phyloP scores from a whole-genome alignment of 495 filamentous ascomycete species.

The Oleoguttula mirabilis region DNA sequence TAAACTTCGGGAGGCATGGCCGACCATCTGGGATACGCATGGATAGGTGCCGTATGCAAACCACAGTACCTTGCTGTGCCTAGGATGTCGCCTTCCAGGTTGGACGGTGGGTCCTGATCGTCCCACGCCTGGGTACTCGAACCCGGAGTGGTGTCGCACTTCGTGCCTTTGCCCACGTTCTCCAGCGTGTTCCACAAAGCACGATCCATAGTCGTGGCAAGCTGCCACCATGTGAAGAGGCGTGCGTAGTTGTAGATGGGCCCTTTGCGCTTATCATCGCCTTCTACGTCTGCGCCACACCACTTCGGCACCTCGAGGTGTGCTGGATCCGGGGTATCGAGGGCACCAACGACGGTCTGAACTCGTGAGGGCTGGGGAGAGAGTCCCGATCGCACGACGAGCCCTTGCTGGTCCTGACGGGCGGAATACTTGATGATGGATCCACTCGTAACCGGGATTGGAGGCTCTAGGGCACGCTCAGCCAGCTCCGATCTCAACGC shows the following conservation, averaged over 20 bases:
- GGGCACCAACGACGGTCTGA: conserved; percentile 17
- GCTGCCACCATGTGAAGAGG: conserved; percentile 22
- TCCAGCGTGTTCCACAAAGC: conserved; percentile 13
- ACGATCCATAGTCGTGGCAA: conserved; percentile 15
- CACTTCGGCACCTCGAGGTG: conserved; percentile 14
- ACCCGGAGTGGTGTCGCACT: no score
- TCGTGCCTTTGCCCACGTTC: conserved; percentile 11
- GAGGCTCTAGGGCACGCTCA: conserved; percentile 16
- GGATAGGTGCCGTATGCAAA: conserved; percentile 7
- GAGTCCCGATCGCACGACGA: no score
- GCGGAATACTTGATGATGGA: no score
- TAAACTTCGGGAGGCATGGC: conserved; percentile 15
- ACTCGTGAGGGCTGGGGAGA: no score
- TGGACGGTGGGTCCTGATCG: conserved; percentile 11
- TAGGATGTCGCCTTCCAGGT: conserved; percentile 17
- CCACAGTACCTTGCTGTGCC: conserved; percentile 18
- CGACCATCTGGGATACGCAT: conserved; percentile 19
- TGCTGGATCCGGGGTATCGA: conserved; percentile 13
- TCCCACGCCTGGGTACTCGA: no score
- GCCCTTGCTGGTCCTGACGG: no score
- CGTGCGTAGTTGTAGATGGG: conserved; percentile 22
- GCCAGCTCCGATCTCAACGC: conserved; percentile 10
- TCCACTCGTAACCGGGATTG: no score
- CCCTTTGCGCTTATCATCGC: conserved; percentile 16
- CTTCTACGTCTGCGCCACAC: conserved; percentile 18